A percentile compares a stretch with the other conserved stretches of the same genome.
These are phyloP conservation scores for Litchi chinensis DNA, from an alignment of 345 rosid genomes.

Conservation along the genomic window DNA sequence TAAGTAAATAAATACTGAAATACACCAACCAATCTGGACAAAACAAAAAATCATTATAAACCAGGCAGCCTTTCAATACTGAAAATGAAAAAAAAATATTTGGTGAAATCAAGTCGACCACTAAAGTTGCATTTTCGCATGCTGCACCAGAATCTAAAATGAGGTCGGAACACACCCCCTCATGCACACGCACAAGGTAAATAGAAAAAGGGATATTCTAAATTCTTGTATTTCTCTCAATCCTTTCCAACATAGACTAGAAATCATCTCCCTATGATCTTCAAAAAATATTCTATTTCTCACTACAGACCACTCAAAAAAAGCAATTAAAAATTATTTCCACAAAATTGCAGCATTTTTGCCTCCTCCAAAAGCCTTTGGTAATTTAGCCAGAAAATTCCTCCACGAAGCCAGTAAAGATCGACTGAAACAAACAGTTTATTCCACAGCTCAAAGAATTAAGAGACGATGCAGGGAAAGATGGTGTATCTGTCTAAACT, in stretches of 20 bases:
- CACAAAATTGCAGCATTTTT: neutral
- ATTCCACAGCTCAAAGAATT: neutral
- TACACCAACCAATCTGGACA: neutral
- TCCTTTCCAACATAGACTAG: neutral
- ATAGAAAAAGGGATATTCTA: neutral
- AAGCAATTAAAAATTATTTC: neutral
- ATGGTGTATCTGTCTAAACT: neutral
- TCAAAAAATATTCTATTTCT: neutral
- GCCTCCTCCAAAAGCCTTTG: neutral
- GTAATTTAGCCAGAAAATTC: neutral
- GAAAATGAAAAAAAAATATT: neutral
- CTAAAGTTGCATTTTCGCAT: neutral
- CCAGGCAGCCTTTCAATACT: neutral
- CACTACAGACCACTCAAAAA: neutral
- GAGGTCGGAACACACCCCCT: neutral
- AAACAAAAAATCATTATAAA: neutral
- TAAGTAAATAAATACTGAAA: neutral
- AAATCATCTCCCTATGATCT: neutral
- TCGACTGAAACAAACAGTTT: neutral
- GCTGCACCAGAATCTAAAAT: neutral
- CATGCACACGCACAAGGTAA: neutral
- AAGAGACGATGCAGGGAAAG: neutral
- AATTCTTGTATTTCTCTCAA: neutral
- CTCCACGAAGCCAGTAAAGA: neutral
- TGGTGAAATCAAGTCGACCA: neutral